Evolutionary conservation across 192 early-diverging fungal species (phyloP), one percentile per base, ranked within the genome.

Genomic region (Cetraspora pellucida): DNA sequence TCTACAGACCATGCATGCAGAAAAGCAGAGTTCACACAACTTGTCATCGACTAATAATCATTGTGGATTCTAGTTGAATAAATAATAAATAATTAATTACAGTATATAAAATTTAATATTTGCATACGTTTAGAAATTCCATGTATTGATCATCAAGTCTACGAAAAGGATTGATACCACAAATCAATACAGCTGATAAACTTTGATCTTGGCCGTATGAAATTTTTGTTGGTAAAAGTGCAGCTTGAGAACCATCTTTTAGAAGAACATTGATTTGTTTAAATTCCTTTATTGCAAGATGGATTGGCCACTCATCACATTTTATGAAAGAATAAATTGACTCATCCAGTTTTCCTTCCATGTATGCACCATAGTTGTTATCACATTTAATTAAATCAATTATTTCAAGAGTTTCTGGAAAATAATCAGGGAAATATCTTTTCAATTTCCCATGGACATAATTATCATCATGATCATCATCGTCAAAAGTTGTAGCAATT

Each of bases 1-100:
- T 84, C 82, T 10, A 78, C 66, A 10, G 78, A 79, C 16, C 74
- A 68, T 8, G 78, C 82, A 46, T 81, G 77, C 61, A 77, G 74
- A 1, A 81, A 66, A 58, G 77, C 16, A 0, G 78, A 78, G 23
- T 76, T 68, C 19, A 81, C 79, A 28, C 81, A 79, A 63, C 78
- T 60, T 2, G 78, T 78, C 28, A 80, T 59, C 0, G 81, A 77
- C 17, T 80, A 75, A 46, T 13, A 25, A 10, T 3, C 9, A 27
- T 16, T 37, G 7, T 37, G 7, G 7, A 2, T 37, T 37, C 7
- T 37, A n/a, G n/a, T 37, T 37, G 37, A 37, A 1, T 37, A 37
- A 37, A 37, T 37, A 37, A 37, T 23, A 2, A 23, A 23, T 2
- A 61, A 61, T 19, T 60, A 28, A 23, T 21, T 3, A 14, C 6